Evolutionary conservation across 139 green algal species (phyloP).

Genomic region (Desmodesmus armatus): DNA sequence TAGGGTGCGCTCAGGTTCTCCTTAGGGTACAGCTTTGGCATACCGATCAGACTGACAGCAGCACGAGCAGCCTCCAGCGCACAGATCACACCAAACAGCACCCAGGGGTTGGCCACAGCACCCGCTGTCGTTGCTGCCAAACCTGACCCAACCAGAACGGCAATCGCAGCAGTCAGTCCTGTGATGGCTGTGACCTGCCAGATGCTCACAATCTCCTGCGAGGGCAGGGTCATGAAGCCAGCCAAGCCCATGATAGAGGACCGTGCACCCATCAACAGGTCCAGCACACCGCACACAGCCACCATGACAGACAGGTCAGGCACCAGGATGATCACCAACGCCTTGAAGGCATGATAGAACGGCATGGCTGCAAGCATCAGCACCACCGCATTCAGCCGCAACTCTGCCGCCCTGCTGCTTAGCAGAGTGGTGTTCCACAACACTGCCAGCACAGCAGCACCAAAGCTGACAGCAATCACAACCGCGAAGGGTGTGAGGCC

Average conservation of each 20-base stretch:
- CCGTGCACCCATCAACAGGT: not conserved
- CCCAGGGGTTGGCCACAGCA: not conserved
- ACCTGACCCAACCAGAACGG: slow-evolving; percentile 1
- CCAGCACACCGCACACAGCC: not conserved
- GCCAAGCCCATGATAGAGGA: slow-evolving; percentile 6
- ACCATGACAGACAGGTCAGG: no score
- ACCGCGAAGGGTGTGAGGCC: not conserved
- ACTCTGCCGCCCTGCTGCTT: not conserved
- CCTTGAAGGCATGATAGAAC: not conserved
- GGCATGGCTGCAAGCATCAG: not conserved
- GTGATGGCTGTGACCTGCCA: slow-evolving; percentile 11
- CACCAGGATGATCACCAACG: not conserved
- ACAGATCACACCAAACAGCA: slow-evolving; percentile 1
- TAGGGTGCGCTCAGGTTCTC: slow-evolving; percentile 11
- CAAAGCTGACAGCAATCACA: not conserved
- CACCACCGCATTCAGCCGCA: slow-evolving; percentile 3
- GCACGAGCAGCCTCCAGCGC: not conserved
- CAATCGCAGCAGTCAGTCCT: no score
- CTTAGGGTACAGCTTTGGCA: not conserved
- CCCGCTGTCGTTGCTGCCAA: not conserved
- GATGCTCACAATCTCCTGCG: slow-evolving; percentile 9
- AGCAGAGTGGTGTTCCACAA: slow-evolving; percentile 11
- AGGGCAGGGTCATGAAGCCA: slow-evolving; percentile 6
- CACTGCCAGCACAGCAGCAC: not conserved
- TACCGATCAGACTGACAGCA: not conserved